Base-by-base conservation (phyloP, 106 monocot species). In the Vanilla planifolia region DNA sequence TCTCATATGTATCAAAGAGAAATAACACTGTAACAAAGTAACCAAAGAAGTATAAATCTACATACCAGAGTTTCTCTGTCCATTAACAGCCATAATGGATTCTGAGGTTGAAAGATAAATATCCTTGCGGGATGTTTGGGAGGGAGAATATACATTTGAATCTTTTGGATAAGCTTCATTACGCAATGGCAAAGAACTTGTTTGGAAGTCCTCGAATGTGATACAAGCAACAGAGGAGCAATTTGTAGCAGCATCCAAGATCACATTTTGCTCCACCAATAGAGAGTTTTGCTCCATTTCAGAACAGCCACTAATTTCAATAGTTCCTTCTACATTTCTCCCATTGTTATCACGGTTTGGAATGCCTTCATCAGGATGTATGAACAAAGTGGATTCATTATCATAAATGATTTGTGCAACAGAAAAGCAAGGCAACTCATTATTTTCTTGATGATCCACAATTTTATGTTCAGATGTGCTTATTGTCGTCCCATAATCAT, bases 1-100 rank as follows among this genome's bases (percentile, higher is more conserved):
- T n/a, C n/a, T n/a, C n/a, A n/a, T n/a, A n/a, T n/a, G n/a, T n/a
- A n/a, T n/a, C n/a, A n/a, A n/a, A n/a, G n/a, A n/a, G n/a, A n/a
- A n/a, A n/a, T n/a, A n/a, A n/a, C n/a, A n/a, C n/a, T n/a, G n/a
- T n/a, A n/a, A n/a, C n/a, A n/a, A n/a, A n/a, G n/a, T n/a, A n/a
- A n/a, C n/a, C n/a, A n/a, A n/a, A n/a, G n/a, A n/a, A n/a, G n/a
- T n/a, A n/a, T n/a, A n/a, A n/a, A n/a, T n/a, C n/a, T 26, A 16
- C 60, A 65, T 76, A 76, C 76, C 67, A 71, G 44, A 8, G 36
- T 24, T 66, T 53, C 53, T 30, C 28, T 53, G 53, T 30, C 32
- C 53, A 4, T 16, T 27, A 30, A 30, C 3, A 53, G 16, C 53
- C 6, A 16, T 53, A 8, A 33, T 28, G 16, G 60, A 65, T 56